Evolutionary conservation across 768 basidiomycete genomes (phyloP).

Genomic region (Kockovaella imperatae): DNA sequence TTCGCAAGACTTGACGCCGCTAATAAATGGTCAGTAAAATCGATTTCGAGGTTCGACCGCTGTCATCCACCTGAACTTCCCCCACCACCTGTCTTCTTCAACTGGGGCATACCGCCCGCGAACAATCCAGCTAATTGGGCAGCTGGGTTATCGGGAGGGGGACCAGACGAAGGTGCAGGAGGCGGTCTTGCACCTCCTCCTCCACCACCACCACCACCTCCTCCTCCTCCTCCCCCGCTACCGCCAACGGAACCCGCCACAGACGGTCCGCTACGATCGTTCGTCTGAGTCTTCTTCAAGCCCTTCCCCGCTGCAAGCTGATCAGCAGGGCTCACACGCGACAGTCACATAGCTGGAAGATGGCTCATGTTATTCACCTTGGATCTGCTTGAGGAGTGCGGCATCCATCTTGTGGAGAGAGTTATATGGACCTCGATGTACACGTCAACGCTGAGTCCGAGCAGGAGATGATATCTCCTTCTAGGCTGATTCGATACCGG

Average conservation of each 20-base stretch:
- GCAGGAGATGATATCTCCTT: too few relatives aligned
- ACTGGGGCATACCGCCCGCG: conserved; percentile 82
- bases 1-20: conserved; percentile 51
- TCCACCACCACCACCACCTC: conserved; percentile 34
- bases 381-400: conserved; percentile 35
- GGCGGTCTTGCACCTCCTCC: conserved; percentile 10
- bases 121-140: conserved; percentile 79
- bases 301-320: conserved; percentile 54
- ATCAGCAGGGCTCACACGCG: not conserved
- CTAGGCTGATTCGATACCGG: too few relatives aligned
- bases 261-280: conserved; percentile 51
- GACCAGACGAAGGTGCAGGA: conserved; percentile 8
- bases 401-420: conserved; percentile 26
- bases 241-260: conserved; percentile 20
- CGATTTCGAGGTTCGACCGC: too few relatives aligned
- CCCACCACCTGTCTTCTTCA: conserved; percentile 68
- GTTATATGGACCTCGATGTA: not conserved
- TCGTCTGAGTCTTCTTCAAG: conserved; percentile 73
- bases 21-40: conserved; percentile 55
- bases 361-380: conserved; percentile 22
- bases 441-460: too few relatives aligned
- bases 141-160: conserved; percentile 50
- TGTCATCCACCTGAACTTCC: conserved; percentile 12
- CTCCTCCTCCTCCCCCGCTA: conserved; percentile 47
- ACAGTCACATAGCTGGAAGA: too few relatives aligned